phyloP scores from a whole-genome alignment of 2,329 filamentous ascomycete species.

The Ceratocystis variospora region DNA sequence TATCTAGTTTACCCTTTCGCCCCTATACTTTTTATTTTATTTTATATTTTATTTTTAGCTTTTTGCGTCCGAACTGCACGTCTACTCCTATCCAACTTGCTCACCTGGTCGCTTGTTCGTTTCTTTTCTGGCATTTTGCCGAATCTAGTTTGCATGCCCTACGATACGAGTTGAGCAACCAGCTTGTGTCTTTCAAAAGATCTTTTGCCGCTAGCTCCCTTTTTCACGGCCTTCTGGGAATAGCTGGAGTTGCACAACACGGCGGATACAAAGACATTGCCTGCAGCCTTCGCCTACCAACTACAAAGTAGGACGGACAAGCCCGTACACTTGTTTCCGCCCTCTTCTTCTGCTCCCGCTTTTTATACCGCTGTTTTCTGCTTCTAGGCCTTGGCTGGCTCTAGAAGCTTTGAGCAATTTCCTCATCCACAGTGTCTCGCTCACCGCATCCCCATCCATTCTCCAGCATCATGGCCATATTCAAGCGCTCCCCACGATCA shows the following conservation, averaged over 20 bases:
- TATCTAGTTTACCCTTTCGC: neutral
- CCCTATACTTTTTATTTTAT: neutral
- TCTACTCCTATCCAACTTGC: neutral
- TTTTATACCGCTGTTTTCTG: neutral
- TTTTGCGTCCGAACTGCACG: neutral
- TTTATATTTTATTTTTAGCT: neutral
- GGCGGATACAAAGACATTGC: too few relatives aligned
- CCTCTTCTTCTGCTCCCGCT: constrained; percentile 21
- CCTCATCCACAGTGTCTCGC: neutral
- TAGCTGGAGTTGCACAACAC: too few relatives aligned
- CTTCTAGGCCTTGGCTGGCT: constrained; percentile 10
- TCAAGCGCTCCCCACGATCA: constrained; percentile 79
- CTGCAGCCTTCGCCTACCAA: neutral
- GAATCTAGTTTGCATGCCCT: neutral
- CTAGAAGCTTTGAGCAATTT: neutral
- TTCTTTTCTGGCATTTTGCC: neutral
- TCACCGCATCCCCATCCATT: constrained; percentile 1
- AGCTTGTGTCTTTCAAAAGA: neutral
- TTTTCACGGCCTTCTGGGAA: too few relatives aligned
- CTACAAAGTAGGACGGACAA: neutral
- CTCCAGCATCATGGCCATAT: constrained; percentile 44
- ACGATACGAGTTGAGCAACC: neutral
- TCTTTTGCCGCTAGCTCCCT: too few relatives aligned
- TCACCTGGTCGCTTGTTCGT: neutral
- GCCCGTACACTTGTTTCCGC: constrained; percentile 28